Evolutionary conservation across 2,329 filamentous ascomycete genomes (phyloP).

Genomic region (Botrytis porri): DNA sequence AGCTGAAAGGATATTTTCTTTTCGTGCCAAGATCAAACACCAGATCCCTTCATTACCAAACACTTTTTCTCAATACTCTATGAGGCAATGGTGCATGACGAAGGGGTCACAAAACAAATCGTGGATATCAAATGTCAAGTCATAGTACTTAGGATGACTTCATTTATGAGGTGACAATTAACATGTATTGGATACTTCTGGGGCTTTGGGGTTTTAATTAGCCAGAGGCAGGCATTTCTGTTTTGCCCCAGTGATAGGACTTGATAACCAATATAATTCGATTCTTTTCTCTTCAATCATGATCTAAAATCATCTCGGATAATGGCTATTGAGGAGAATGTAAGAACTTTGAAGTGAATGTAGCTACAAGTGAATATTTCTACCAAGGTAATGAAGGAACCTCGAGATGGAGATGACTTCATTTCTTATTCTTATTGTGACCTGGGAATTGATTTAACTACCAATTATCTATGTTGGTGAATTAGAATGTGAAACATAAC

Average conservation of each 20-base stretch:
- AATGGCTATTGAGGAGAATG: background rate
- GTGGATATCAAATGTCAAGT: conserved; percentile 21
- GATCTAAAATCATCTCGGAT: background rate
- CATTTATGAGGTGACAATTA: background rate
- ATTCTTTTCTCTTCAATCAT: background rate
- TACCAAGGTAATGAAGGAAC: background rate
- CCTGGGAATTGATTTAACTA: background rate
- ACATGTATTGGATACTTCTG: background rate
- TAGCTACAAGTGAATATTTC: background rate
- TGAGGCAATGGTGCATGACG: conserved; percentile 63
- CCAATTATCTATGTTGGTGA: background rate
- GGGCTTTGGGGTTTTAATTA: background rate
- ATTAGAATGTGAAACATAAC: background rate
- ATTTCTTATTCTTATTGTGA: background rate
- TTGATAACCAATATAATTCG: background rate
- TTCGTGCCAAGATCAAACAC: conserved; percentile 49
- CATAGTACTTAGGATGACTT: background rate
- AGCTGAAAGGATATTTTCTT: conserved; percentile 46
- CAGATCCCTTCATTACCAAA: conserved; percentile 61
- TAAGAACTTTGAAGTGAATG: background rate
- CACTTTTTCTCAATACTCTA: conserved; percentile 49
- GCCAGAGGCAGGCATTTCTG: background rate
- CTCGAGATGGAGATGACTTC: background rate
- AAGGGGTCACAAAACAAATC: conserved; percentile 43
- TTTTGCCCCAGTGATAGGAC: background rate